A percentile compares a stretch with the other conserved stretches of the same genome.
Conservation (phyloP, 768 basidiomycete genomes). For the Tricholoma sp. region DNA sequence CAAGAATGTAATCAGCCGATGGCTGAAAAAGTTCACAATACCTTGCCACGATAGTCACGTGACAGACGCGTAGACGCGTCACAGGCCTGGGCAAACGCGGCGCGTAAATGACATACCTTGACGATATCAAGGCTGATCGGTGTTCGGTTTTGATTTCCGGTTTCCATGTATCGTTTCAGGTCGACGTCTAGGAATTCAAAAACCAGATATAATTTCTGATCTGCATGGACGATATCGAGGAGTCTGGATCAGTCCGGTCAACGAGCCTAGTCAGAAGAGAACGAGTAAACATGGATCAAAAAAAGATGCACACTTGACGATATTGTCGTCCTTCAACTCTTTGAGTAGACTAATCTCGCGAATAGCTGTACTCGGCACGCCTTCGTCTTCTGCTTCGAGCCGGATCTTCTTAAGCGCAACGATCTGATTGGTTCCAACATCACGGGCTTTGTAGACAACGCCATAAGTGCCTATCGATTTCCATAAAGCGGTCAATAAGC, state of each 20-base stretch:
- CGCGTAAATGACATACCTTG: slow-evolving; percentile 55
- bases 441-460: slow-evolving; percentile 96
- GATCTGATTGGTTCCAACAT: slow-evolving; percentile 70
- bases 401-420: slow-evolving; percentile 99
- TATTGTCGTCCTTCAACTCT: slow-evolving; percentile 93
- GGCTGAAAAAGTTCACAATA: not conserved
- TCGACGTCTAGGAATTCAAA: slow-evolving; percentile 98
- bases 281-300: not conserved
- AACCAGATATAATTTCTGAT: slow-evolving; percentile 96
- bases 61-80: not conserved
- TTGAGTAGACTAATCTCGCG: slow-evolving; percentile 97
- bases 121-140: slow-evolving; percentile 71
- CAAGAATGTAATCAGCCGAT: not conserved
- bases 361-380: slow-evolving; percentile 96
- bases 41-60: not conserved
- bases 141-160: slow-evolving; percentile 62
- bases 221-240: slow-evolving; percentile 93
- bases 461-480: slow-evolving; percentile 82
- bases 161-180: slow-evolving; percentile 95
- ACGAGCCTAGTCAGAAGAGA: not conserved
- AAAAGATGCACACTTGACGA: slow-evolving; percentile 66
- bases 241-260: slow-evolving; percentile 48
- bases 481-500: slow-evolving; percentile 1
- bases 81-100: not conserved
- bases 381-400: slow-evolving; percentile 97